Evolutionary conservation across 2,329 filamentous ascomycete species (phyloP).

Genomic region (Ilyonectria destructans): DNA sequence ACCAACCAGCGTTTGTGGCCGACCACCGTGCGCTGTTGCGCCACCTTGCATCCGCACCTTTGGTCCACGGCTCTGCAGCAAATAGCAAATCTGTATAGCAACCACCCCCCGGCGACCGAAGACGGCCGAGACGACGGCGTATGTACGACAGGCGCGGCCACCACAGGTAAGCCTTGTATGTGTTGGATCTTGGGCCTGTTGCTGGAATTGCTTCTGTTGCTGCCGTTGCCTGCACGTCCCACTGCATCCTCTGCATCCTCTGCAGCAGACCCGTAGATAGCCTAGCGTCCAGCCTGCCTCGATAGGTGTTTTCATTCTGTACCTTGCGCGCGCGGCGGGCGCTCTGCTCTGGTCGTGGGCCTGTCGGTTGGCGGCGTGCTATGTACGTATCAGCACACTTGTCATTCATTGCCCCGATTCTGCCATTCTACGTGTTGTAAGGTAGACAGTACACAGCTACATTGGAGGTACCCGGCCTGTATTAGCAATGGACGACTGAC

Average conservation of each 20-base stretch:
- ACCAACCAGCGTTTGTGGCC: slow-evolving; percentile 26
- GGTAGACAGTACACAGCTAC: slow-evolving; percentile 23
- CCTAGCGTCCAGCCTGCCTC: slow-evolving; percentile 31
- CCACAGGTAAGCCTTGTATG: slow-evolving; percentile 1
- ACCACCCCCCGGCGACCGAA: slow-evolving; percentile 26
- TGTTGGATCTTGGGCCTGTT: neutral
- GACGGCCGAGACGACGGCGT: slow-evolving; percentile 22
- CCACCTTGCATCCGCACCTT: slow-evolving; percentile 26
- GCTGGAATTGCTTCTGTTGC: neutral
- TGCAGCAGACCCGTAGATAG: slow-evolving; percentile 23
- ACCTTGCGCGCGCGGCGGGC: slow-evolving; percentile 9
- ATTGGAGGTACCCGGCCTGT: slow-evolving; percentile 24
- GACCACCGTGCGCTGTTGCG: slow-evolving; percentile 30
- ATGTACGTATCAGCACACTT: slow-evolving; percentile 14
- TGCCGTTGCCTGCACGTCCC: neutral
- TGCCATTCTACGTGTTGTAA: slow-evolving; percentile 19
- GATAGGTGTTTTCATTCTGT: slow-evolving; percentile 4
- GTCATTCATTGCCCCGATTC: slow-evolving; percentile 18
- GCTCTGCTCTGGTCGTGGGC: neutral
- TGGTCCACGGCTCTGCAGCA: slow-evolving; percentile 25
- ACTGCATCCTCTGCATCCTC: slow-evolving; percentile 13
- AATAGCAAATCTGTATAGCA: slow-evolving; percentile 18
- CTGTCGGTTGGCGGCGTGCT: slow-evolving; percentile 8
- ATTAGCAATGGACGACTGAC: slow-evolving; percentile 9
- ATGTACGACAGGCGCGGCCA: slow-evolving; percentile 22